These are phyloP conservation scores for Tanacetum coccineum DNA, from an alignment of 129 eudicot genomes.

Conservation along the genomic window DNA sequence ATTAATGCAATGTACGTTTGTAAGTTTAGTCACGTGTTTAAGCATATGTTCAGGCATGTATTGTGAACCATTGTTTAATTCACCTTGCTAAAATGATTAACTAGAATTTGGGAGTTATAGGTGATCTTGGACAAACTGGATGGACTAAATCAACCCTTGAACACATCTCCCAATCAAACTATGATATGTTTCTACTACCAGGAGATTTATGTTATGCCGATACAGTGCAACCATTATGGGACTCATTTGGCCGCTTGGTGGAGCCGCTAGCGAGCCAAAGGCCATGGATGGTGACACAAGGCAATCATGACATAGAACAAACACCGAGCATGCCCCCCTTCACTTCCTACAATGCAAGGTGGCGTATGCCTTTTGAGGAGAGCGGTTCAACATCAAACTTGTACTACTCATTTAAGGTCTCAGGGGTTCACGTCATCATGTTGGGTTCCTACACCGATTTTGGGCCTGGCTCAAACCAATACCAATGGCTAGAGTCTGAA, in stretches of 20 bases:
- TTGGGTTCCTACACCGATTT: constrained; percentile 77
- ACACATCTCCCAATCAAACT: constrained; percentile 51
- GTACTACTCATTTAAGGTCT: constrained; percentile 64
- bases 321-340: constrained; percentile 28
- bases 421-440: constrained; percentile 70
- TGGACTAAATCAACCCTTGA: constrained; percentile 66
- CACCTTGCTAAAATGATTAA: neutral
- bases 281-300: constrained; percentile 95
- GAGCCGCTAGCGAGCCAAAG: constrained; percentile 67
- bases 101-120: constrained; percentile 24
- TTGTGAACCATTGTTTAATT: too few species aligned
- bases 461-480: constrained; percentile 50
- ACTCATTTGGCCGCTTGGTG: constrained; percentile 63
- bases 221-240: constrained; percentile 49
- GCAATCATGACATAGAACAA: constrained; percentile 74
- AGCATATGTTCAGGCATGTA: too few species aligned
- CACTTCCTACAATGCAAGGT: constrained; percentile 72
- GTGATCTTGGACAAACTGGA: constrained; percentile 80
- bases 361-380: constrained; percentile 80
- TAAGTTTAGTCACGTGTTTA: too few species aligned
- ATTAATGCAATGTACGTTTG: too few species aligned
- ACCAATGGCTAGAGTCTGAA: constrained; percentile 57
- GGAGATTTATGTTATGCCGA: constrained; percentile 86
- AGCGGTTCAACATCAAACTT: constrained; percentile 62
- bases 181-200: constrained; percentile 62